phyloP scores from a whole-genome alignment of 768 basidiomycete genomes.

The Scleroderma citrinum region DNA sequence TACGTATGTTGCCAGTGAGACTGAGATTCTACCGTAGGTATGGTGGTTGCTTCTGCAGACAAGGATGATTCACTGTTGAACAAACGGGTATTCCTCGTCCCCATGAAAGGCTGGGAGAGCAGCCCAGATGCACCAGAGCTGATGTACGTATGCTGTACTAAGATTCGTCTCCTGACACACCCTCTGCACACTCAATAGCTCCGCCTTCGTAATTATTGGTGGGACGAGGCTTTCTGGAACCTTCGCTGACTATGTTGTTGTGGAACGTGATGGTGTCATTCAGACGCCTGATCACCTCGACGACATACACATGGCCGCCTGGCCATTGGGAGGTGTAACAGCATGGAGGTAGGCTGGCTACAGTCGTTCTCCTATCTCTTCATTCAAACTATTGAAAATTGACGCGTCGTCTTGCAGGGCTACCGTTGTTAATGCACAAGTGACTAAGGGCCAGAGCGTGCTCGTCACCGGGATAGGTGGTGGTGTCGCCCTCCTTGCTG shows the following conservation, averaged over 20 bases:
- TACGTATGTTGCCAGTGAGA: neutral
- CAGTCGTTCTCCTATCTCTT: too few species aligned
- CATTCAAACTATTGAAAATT: neutral
- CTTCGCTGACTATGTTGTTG: conserved; percentile 69
- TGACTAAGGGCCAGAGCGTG: conserved; percentile 60
- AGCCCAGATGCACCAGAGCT: conserved; percentile 62
- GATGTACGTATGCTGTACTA: conserved; percentile 33
- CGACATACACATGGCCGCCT: conserved; percentile 65
- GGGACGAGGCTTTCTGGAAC: conserved; percentile 57
- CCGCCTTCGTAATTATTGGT: conserved; percentile 64
- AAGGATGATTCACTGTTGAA: conserved; percentile 50
- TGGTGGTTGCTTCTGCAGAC: conserved; percentile 53
- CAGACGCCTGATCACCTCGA: conserved; percentile 59
- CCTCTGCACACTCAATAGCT: conserved; percentile 2
- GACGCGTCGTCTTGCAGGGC: conserved; percentile 38
- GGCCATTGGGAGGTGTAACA: conserved; percentile 73
- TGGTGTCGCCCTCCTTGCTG: conserved; percentile 71
- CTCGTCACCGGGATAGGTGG: conserved; percentile 82
- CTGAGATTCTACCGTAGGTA: conserved; percentile 37
- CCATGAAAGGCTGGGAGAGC: conserved; percentile 71
- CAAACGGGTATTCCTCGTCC: conserved; percentile 68
- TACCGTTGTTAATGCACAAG: conserved; percentile 55
- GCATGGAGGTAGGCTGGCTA: conserved; percentile 64
- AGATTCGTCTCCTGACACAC: neutral
- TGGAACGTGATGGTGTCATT: conserved; percentile 65